These are phyloP conservation scores for Syzygium aromaticum DNA, from an alignment of 345 rosid genomes.

Conservation along the genomic window DNA sequence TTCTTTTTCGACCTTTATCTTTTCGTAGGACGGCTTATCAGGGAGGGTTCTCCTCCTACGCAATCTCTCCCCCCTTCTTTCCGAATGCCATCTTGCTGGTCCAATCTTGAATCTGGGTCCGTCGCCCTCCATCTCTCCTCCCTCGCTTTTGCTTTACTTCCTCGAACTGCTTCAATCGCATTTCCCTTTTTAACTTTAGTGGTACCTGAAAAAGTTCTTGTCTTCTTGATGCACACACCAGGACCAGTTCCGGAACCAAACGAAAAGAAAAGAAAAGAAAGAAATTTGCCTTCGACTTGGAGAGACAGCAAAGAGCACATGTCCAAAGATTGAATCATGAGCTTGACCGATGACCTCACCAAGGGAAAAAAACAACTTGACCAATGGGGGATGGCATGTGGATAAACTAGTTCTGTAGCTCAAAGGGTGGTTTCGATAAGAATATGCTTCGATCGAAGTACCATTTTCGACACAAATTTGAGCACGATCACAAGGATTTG, in stretches of 20 bases:
- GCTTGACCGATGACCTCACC: not conserved
- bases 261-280: too few species aligned
- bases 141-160: not conserved
- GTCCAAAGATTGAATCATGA: not conserved
- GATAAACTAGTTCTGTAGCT: not conserved
- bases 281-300: not conserved
- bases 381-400: not conserved
- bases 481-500: not conserved
- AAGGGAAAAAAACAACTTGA: not conserved
- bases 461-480: not conserved
- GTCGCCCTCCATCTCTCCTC: not conserved
- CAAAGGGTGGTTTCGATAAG: not conserved
- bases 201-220: not conserved
- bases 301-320: not conserved
- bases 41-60: not conserved
- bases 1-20: not conserved
- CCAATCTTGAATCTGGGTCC: not conserved
- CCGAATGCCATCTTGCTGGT: not conserved
- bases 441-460: not conserved
- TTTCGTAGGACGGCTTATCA: constrained; percentile 2
- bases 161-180: not conserved
- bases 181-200: not conserved
- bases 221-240: not conserved
- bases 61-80: not conserved
- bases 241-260: not conserved